These are phyloP conservation scores for Fusarium stilboides DNA, from an alignment of 2,329 filamentous ascomycete genomes.

Conservation along the genomic window DNA sequence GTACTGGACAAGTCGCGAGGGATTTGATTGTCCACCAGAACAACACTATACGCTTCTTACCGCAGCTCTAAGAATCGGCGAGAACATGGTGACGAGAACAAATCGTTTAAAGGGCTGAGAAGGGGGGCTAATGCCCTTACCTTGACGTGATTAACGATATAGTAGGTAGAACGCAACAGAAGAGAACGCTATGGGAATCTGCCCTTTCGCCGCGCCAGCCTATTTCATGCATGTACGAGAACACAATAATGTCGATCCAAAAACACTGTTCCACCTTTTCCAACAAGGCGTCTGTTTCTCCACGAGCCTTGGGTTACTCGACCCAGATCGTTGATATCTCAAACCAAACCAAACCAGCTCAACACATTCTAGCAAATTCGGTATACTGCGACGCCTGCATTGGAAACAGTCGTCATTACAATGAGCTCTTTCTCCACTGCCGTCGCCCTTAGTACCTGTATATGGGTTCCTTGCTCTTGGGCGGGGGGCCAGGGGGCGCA, in stretches of 20 bases:
- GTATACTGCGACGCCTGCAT: neutral
- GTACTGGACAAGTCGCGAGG: neutral
- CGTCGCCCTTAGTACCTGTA: conserved; percentile 53
- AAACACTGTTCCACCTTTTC: conserved; percentile 32
- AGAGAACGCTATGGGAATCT: conserved; percentile 47
- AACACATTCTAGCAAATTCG: conserved; percentile 1
- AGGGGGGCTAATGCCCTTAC: conserved; percentile 19
- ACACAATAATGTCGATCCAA: conserved; percentile 30
- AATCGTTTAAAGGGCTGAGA: neutral
- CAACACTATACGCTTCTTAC: neutral
- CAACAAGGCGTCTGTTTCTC: conserved; percentile 9
- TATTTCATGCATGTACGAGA: conserved; percentile 41
- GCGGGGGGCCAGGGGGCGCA: conserved; percentile 47
- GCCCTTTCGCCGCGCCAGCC: conserved; percentile 47
- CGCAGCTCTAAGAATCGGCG: neutral
- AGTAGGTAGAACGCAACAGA: conserved; percentile 35
- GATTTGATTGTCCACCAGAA: neutral
- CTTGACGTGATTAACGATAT: conserved; percentile 22
- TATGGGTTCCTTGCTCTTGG: conserved; percentile 57
- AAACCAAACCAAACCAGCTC: conserved; percentile 6
- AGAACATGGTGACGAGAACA: neutral
- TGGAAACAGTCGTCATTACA: neutral
- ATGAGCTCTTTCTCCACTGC: neutral
- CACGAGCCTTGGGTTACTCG: conserved; percentile 3
- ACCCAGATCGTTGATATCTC: conserved; percentile 6